Base-by-base conservation (phyloP, 2,329 filamentous ascomycete species). In the Aspergillus thermomutatus region DNA sequence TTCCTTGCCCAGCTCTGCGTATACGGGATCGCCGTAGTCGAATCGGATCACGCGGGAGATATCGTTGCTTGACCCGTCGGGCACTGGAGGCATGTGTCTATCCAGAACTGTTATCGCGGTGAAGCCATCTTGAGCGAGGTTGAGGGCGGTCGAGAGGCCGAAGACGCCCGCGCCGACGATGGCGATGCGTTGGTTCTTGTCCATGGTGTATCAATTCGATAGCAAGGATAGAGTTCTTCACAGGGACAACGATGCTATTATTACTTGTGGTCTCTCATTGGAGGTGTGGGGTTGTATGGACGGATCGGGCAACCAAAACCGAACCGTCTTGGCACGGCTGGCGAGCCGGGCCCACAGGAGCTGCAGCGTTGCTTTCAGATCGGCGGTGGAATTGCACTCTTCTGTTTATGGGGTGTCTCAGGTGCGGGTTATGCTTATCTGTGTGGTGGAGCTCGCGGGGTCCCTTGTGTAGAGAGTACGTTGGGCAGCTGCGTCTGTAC, bases 21-120 rank as follows among this genome's bases (percentile, higher is more conserved):
- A 96, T 23, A 87, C 80, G 0, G 83, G 77, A 66, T 92, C 86
- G 2, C 88, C 86, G 69, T 97, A 97, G 79, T 96, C 69, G 50
- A 71, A 71, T 3, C 74, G 66, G 21, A 77, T 73, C 1, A 75
- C 64, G 1, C 74, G 67, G 1, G 74, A 75, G 28, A 75, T 74
- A 51, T 77, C 75, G 40, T 72, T 70, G 47, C 73, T 75, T 4
- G 72, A 72, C 1, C 73, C 74, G 56, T 76, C 74, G 50, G 65
- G 64, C 1, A 72, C 71, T 1, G 69, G 71, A n/a, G 69, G 69
- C 51, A 70, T 64, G 2, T 66, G 63, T n/a, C 70, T 64, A 45
- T 72, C 71, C 11, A 72, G 59, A 1, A 73, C 64, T 2, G 68
- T 71, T 23, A 73, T 65, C 4, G 64, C 66, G 3, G 43, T 54